A percentile compares a stretch with the other conserved stretches of the same genome.
Evolutionary conservation across 148 eudicot genomes (phyloP).

Genomic region (Hydrangea macrophylla): DNA sequence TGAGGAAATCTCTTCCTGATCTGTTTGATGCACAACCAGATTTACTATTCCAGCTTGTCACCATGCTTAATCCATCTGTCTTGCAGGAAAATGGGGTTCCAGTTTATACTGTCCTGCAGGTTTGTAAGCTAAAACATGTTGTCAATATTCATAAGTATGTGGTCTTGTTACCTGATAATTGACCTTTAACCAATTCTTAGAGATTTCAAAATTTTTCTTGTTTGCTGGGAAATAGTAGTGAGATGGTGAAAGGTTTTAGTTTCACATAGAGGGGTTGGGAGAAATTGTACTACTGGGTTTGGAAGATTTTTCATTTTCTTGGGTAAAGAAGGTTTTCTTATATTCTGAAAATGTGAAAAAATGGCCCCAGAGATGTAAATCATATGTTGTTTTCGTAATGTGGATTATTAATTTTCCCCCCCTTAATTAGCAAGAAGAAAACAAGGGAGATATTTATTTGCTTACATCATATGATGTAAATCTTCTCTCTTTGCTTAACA

Average conservation of each 20-base stretch:
- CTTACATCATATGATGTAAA: too few species aligned
- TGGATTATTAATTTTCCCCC: too few species aligned
- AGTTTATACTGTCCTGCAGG: constrained; percentile 91
- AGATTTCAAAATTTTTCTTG: not conserved
- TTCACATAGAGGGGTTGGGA: not conserved
- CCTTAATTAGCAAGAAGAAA: too few species aligned
- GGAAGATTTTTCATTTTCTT: too few species aligned
- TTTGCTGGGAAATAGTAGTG: not conserved
- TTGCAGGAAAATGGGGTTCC: constrained; percentile 86
- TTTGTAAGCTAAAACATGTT: constrained; percentile 22
- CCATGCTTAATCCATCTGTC: constrained; percentile 96
- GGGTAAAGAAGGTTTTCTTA: too few species aligned
- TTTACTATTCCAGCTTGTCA: constrained; percentile 96
- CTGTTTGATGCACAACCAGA: constrained; percentile 96
- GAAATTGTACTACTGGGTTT: too few species aligned
- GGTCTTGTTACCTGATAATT: not conserved
- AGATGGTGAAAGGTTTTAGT: not conserved
- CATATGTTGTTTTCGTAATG: too few species aligned
- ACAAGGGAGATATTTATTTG: too few species aligned
- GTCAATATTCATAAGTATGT: not conserved
- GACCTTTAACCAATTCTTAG: not conserved
- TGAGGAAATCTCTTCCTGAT: constrained; percentile 93
- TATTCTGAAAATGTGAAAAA: too few species aligned
- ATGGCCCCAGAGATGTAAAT: too few species aligned
- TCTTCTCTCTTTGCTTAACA: too few species aligned